Conservation (phyloP, 257 asterid species). For the Cruciata laevipes region DNA sequence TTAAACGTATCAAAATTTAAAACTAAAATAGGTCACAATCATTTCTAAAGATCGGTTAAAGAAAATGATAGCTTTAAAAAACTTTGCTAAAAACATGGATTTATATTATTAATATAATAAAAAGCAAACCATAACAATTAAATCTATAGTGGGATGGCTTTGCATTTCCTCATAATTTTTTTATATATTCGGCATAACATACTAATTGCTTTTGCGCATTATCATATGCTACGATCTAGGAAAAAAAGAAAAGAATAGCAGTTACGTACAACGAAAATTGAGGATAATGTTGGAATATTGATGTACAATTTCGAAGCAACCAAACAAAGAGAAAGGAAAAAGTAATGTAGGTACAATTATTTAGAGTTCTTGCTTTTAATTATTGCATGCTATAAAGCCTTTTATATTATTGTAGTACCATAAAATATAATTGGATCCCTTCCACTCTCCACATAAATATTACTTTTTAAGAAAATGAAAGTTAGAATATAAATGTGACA, state of each 20-base stretch:
- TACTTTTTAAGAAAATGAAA: background rate
- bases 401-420: no score
- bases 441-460: no score
- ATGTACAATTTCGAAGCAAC: constrained; percentile 1
- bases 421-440: no score
- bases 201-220: background rate
- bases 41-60: constrained; percentile 1
- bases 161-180: background rate
- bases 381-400: background rate
- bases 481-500: background rate
- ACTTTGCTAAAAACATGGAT: background rate
- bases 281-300: constrained; percentile 23
- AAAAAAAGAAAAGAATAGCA: background rate
- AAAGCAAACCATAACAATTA: background rate
- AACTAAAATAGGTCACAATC: background rate
- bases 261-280: background rate
- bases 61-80: background rate
- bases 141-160: background rate
- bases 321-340: background rate
- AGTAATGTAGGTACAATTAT: background rate
- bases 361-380: background rate
- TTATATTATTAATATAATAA: no score
- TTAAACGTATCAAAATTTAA: background rate
- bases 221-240: background rate
- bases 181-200: background rate